Base-by-base conservation (phyloP, 2,329 filamentous ascomycete species). In the Phyllosticta citrichinensis region DNA sequence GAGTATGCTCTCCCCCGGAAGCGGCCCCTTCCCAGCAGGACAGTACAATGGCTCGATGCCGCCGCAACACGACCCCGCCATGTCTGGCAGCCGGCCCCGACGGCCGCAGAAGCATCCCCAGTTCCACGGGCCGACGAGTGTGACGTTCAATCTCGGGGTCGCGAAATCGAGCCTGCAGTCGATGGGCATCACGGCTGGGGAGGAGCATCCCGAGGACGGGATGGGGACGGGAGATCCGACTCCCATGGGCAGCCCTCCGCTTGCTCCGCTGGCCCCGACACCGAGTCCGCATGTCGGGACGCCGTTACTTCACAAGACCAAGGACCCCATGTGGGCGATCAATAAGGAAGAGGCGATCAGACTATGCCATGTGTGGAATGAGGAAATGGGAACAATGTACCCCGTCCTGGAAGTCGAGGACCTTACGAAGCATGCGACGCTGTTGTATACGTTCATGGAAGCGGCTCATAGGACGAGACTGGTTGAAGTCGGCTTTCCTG, bases 381-480 rank as follows among this genome's bases (percentile, higher is more conserved):
- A 97, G 67, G 92, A 97, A 71, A 87, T 95, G 68, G 90, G 90
- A 52, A 83, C 93, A 68, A 95, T 96, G 90, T 96, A 96, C 71
- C 93, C 93, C 0, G 83, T 96, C 3, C 73, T 96, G 55, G 83
- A 89, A 66, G 87, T 96, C 40, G 83, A 88, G 52, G 80, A 81
- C 52, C 77, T 95, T 50, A 85, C 89, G 47, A 77, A 79, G 5
- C 88, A 96, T 70, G 86, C 87, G 6, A 85, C 83, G 64, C 80
- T 81, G 62, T 76, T 96, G 1, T 87, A 86, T 61, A 79, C 83
- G 0, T 94, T 89, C 71, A 85, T 94, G 69, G 88, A 91, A 65
- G 82, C 85, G 30, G 84, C 84, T 17, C 73, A 79, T 27, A 76
- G 83, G 47, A 80, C 79, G 3, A 83, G 85, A 2, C 77, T 87